Evolutionary conservation across 2,329 filamentous ascomycete genomes (phyloP).

Genomic region (Aureobasidium namibiae): DNA sequence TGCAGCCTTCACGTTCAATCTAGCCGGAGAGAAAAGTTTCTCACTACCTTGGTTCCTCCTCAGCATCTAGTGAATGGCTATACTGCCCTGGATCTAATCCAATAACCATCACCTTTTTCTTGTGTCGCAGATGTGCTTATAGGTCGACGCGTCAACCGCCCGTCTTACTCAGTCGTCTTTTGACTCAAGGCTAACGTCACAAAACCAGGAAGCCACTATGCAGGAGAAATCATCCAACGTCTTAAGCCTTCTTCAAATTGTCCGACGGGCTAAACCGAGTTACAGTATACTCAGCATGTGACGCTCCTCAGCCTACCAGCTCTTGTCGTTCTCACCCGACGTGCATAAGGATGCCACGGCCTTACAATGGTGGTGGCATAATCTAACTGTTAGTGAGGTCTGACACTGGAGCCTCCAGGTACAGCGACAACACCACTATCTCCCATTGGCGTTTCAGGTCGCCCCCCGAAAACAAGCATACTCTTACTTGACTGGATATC

Average conservation of each 20-base stretch:
- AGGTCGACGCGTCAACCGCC: not conserved
- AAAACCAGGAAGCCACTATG: not conserved
- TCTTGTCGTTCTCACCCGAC: not conserved
- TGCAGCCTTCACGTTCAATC: not conserved
- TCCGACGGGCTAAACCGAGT: not conserved
- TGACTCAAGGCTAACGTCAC: not conserved
- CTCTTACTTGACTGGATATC: not conserved
- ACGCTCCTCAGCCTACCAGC: not conserved
- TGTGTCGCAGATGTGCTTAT: not conserved
- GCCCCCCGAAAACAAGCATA: not conserved
- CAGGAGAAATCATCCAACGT: not conserved
- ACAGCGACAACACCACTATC: not conserved
- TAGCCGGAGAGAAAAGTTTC: not conserved
- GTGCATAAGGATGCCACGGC: not conserved
- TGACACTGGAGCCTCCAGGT: not conserved
- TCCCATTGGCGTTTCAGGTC: not conserved
- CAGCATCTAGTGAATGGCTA: not conserved
- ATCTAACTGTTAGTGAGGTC: not conserved
- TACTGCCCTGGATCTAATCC: not conserved
- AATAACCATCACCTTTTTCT: not conserved
- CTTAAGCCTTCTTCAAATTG: not conserved
- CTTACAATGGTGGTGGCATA: not conserved
- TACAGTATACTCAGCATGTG: not conserved
- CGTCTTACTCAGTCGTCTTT: not conserved
- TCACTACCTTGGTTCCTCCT: not conserved